Conservation (phyloP, 2,329 filamentous ascomycete genomes). For the Diaporthe ampelina region DNA sequence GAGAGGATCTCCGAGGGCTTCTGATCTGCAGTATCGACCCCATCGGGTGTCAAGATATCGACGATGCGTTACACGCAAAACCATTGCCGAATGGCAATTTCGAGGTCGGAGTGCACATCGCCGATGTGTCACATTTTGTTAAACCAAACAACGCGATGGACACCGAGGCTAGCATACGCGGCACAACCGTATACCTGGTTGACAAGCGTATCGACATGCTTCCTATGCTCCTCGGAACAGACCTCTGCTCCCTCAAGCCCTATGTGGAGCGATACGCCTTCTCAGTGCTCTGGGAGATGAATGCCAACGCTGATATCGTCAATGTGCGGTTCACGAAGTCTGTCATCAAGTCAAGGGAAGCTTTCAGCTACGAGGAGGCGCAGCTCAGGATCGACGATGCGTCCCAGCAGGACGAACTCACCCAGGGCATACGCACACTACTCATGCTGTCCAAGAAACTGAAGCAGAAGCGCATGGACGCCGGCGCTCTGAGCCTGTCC, state of each 20-base stretch:
- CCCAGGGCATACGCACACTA: constrained; percentile 87
- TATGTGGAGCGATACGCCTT: constrained; percentile 96
- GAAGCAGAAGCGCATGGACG: constrained; percentile 95
- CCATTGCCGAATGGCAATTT: constrained; percentile 91
- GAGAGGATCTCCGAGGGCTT: constrained; percentile 86
- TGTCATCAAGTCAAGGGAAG: constrained; percentile 95
- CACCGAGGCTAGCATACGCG: constrained; percentile 90
- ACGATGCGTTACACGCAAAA: constrained; percentile 93
- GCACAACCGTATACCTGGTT: constrained; percentile 96
- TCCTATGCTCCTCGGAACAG: constrained; percentile 94
- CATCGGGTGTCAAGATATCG: constrained; percentile 95
- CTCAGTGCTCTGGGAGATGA: constrained; percentile 90
- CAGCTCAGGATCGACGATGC: constrained; percentile 93
- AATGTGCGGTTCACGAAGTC: constrained; percentile 94
- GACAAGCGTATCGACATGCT: constrained; percentile 99
- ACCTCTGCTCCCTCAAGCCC: constrained; percentile 95
- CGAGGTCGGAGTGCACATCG: constrained; percentile 97
- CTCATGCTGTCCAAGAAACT: constrained; percentile 93
- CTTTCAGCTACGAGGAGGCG: constrained; percentile 97
- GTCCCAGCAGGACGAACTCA: constrained; percentile 90
- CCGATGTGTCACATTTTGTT: constrained; percentile 99
- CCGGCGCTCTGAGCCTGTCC: constrained; percentile 93
- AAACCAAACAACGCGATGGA: constrained; percentile 99
- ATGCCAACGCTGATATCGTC: constrained; percentile 86
- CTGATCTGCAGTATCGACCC: constrained; percentile 98